A percentile compares a stretch with the other conserved stretches of the same genome.
These are phyloP conservation scores for Citrus reticulata DNA, from an alignment of 345 rosid genomes.

Conservation along the genomic window DNA sequence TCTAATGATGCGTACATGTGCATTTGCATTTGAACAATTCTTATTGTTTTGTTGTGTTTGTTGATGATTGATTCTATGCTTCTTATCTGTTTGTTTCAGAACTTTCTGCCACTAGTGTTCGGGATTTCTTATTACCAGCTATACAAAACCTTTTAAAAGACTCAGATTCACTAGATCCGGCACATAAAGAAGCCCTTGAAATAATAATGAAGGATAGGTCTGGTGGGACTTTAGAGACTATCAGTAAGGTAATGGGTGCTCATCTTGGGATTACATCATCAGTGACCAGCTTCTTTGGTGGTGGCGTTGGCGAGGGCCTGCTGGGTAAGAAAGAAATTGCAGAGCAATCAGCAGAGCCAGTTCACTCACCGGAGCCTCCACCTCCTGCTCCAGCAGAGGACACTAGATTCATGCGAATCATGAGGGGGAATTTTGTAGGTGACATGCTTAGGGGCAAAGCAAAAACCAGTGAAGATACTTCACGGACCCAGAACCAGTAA, in stretches of 20 bases:
- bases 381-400: conserved; percentile 49
- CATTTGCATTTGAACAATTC: conserved; percentile 2
- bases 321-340: conserved; percentile 69
- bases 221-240: conserved; percentile 74
- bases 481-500: conserved; percentile 22
- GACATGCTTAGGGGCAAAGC: conserved; percentile 82
- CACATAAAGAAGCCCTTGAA: conserved; percentile 94
- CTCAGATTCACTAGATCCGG: conserved; percentile 84
- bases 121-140: conserved; percentile 74
- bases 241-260: conserved; percentile 92
- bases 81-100: conserved; percentile 39
- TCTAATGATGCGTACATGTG: not conserved
- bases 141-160: conserved; percentile 86
- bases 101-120: conserved; percentile 61
- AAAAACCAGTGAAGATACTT: conserved; percentile 57
- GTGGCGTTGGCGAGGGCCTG: conserved; percentile 43
- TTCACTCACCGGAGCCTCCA: conserved; percentile 41
- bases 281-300: conserved; percentile 84
- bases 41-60: not conserved
- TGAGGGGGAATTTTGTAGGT: conserved; percentile 74
- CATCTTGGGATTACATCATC: conserved; percentile 93
- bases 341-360: conserved; percentile 35
- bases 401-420: conserved; percentile 87
- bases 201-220: conserved; percentile 88
- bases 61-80: conserved; percentile 7